These are phyloP conservation scores for Vitis rotundifolia DNA, from an alignment of 164 flowering plant species.

Conservation along the genomic window DNA sequence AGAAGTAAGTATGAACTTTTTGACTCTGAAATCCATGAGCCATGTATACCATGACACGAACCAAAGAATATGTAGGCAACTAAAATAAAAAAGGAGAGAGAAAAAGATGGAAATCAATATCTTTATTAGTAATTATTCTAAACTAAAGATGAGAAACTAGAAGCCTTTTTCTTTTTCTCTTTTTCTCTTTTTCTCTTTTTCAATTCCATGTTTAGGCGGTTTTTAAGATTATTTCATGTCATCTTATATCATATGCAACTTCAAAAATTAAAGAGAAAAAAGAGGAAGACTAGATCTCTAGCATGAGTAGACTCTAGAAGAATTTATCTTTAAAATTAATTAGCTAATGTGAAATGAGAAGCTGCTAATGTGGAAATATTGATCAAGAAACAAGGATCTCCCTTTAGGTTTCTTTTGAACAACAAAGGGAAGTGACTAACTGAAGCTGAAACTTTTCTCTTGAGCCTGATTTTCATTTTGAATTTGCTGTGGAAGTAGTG, in stretches of 20 bases:
- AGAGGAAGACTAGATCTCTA: neutral
- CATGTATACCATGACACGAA: conserved; percentile 13
- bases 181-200: conserved; percentile 21
- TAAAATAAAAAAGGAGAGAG: conserved; percentile 6
- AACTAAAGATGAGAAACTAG: conserved; percentile 18
- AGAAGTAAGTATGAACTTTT: conserved; percentile 67
- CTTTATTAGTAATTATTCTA: conserved; percentile 17
- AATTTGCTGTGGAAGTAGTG: conserved; percentile 4
- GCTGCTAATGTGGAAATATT: conserved; percentile 11
- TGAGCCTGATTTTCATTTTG: neutral
- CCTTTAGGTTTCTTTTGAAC: conserved; percentile 24
- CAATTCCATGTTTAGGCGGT: conserved; percentile 4
- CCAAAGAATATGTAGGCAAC: neutral
- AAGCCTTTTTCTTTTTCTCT: conserved; percentile 22
- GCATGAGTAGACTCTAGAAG: neutral
- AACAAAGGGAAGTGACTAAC: conserved; percentile 11
- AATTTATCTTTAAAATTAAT: neutral
- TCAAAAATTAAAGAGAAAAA: neutral
- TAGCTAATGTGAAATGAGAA: neutral
- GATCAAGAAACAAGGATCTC: conserved; percentile 18
- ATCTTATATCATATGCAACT: neutral
- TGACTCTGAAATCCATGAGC: conserved; percentile 58
- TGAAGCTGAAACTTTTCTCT: conserved; percentile 9
- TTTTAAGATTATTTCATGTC: neutral
- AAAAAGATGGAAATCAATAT: conserved; percentile 7